Evolutionary conservation across 768 basidiomycete genomes (phyloP).

Genomic region (Amanita fuliginea): DNA sequence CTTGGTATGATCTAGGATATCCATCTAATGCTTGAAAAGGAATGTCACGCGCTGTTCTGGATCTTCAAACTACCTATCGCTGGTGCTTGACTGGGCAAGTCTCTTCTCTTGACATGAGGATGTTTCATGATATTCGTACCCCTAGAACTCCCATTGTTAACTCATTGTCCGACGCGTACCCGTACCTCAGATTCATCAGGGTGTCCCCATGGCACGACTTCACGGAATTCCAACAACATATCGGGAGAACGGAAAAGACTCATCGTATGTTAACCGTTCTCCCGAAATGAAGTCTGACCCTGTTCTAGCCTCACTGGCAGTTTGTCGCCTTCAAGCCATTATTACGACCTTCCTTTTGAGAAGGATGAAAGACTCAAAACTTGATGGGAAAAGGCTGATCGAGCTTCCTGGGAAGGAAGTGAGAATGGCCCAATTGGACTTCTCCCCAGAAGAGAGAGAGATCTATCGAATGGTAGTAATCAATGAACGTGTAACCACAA

Average conservation of each 20-base stretch:
- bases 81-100: conserved; percentile 60
- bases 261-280: conserved; percentile 25
- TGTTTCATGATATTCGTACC: not conserved
- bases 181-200: conserved; percentile 30
- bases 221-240: conserved; percentile 25
- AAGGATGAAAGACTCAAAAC: conserved; percentile 48
- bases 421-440: conserved; percentile 39
- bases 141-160: conserved; percentile 57
- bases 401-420: conserved; percentile 49
- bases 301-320: conserved; percentile 35
- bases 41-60: conserved; percentile 41
- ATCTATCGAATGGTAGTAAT: conserved; percentile 43
- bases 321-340: conserved; percentile 47
- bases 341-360: conserved; percentile 43
- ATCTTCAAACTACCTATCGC: conserved; percentile 39
- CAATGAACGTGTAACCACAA: not conserved
- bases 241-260: conserved; percentile 35
- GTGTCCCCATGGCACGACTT: conserved; percentile 39
- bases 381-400: conserved; percentile 62
- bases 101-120: not conserved
- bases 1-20: not conserved
- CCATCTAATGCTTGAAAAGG: conserved; percentile 18
- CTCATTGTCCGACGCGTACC: conserved; percentile 42
- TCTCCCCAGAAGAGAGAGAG: conserved; percentile 49
- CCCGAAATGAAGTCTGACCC: not conserved